Conservation (phyloP, 257 asterid genomes). For the Euphrasia confusa region DNA sequence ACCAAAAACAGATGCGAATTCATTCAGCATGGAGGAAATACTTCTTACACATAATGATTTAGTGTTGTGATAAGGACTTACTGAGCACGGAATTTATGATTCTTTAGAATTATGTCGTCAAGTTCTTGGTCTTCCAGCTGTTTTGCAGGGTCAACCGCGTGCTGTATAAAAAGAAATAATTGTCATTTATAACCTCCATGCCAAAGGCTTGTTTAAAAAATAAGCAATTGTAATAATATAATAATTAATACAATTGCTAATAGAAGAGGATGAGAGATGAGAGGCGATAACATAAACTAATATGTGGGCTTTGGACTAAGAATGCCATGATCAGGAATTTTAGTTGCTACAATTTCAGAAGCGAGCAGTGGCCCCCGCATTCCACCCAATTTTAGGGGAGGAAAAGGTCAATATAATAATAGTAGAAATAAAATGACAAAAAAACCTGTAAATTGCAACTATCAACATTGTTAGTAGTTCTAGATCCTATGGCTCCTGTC, state of each 20-base stretch:
- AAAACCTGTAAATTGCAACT: slow-evolving; percentile 34
- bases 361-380: too few relatives aligned
- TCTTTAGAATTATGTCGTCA: slow-evolving; percentile 41
- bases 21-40: not conserved
- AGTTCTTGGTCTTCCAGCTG: slow-evolving; percentile 36
- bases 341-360: too few relatives aligned
- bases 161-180: slow-evolving; percentile 31
- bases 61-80: slow-evolving; percentile 32
- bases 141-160: slow-evolving; percentile 29
- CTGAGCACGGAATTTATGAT: slow-evolving; percentile 51
- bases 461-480: slow-evolving; percentile 24
- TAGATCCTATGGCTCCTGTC: slow-evolving; percentile 28
- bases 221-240: not conserved
- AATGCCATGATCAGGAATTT: too few relatives aligned
- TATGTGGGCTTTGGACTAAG: too few relatives aligned
- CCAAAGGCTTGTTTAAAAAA: not conserved
- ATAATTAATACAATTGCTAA: not conserved
- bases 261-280: not conserved
- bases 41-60: slow-evolving; percentile 1
- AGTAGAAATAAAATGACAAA: not conserved
- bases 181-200: slow-evolving; percentile 17
- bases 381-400: not conserved
- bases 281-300: not conserved
- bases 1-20: slow-evolving; percentile 22
- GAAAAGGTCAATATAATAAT: slow-evolving; percentile 6